Percentiles rank a stretch among this genome's conserved stretches.
Conservation (phyloP, 495 filamentous ascomycete genomes). For the Lophiostoma macrostomum region DNA sequence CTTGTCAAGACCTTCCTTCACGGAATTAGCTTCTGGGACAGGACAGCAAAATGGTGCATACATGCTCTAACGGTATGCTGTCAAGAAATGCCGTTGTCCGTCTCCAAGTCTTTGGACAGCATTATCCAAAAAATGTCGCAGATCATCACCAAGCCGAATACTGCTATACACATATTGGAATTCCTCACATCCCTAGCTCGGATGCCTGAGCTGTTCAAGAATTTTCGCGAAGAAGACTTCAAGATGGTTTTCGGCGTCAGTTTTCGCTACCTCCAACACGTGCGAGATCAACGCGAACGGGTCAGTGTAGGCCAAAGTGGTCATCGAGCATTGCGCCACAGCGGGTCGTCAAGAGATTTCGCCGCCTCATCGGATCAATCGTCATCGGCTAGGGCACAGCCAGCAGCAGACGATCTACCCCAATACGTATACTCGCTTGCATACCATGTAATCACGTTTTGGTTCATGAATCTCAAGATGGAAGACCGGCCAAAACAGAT, state of each 20-base stretch:
- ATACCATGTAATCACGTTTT: constrained; percentile 93
- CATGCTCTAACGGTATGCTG: constrained; percentile 92
- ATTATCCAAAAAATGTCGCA: constrained; percentile 91
- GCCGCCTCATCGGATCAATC: constrained; percentile 26
- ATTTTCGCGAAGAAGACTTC: constrained; percentile 83
- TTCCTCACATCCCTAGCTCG: constrained; percentile 85
- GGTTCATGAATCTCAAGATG: constrained; percentile 87
- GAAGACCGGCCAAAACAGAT: constrained; percentile 79
- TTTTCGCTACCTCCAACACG: constrained; percentile 82
- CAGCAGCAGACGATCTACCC: constrained; percentile 59
- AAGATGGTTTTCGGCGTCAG: constrained; percentile 92
- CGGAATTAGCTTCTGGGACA: constrained; percentile 78
- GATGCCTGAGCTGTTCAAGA: constrained; percentile 77
- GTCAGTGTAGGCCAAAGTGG: constrained; percentile 33
- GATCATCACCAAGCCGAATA: constrained; percentile 85
- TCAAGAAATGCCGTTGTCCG: constrained; percentile 81
- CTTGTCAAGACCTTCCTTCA: constrained; percentile 79
- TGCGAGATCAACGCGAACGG: constrained; percentile 54
- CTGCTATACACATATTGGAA: constrained; percentile 91
- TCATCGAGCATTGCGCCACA: constrained; percentile 38
- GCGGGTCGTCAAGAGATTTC: constrained; percentile 46
- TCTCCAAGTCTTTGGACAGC: constrained; percentile 73
- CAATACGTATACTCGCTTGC: constrained; percentile 91
- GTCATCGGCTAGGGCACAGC: neutral
- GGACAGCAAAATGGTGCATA: constrained; percentile 85